phyloP scores from a whole-genome alignment of 2,329 filamentous ascomycete genomes.

The Anthostomella pinea region DNA sequence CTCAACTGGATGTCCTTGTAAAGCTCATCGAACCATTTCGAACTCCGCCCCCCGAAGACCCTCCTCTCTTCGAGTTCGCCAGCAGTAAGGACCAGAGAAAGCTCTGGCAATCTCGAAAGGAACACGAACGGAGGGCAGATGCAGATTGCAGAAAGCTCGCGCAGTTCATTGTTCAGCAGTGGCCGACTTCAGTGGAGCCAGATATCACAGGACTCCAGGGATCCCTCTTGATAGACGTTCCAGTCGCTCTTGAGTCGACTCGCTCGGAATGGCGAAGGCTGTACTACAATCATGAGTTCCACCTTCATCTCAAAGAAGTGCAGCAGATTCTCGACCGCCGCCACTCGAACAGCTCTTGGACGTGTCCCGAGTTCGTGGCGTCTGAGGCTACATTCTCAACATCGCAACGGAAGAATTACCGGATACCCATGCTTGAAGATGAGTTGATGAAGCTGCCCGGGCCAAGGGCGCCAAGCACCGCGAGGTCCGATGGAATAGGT shows the following conservation, averaged over 20 bases:
- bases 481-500: no score
- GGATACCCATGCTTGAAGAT: conserved; percentile 13
- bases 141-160: conserved; percentile 38
- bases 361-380: conserved; percentile 11
- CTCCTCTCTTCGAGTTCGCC: conserved; percentile 20
- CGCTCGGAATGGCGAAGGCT: conserved; percentile 46
- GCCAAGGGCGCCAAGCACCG: not conserved
- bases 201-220: conserved; percentile 26
- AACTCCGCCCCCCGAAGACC: conserved; percentile 24
- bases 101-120: conserved; percentile 27
- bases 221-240: conserved; percentile 35
- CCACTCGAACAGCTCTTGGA: conserved; percentile 20
- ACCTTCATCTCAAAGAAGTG: conserved; percentile 39
- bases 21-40: conserved; percentile 32
- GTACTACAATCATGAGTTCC: conserved; percentile 46
- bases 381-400: conserved; percentile 16
- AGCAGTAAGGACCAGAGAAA: conserved; percentile 31
- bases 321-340: conserved; percentile 39
- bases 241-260: conserved; percentile 38
- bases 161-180: conserved; percentile 40
- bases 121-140: conserved; percentile 31
- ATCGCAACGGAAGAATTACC: conserved; percentile 14
- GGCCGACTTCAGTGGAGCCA: conserved; percentile 39
- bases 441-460: conserved; percentile 19
- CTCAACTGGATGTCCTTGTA: conserved; percentile 30